Conservation (phyloP, 306 rosid genomes). For the Lotus japonicus region DNA sequence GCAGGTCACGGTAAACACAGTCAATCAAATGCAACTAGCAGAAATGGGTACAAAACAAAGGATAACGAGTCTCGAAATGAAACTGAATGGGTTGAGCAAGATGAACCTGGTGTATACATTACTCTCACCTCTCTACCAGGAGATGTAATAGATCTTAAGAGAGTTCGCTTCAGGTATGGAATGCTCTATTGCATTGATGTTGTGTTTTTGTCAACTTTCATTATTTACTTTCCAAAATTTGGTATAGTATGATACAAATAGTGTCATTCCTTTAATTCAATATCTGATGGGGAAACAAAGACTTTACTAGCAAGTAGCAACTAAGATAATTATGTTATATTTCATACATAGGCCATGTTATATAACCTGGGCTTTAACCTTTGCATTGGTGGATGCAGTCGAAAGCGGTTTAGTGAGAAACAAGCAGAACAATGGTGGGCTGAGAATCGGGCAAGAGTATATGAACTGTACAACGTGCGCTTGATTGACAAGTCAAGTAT, state of each 20-base stretch:
- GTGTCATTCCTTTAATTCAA: neutral
- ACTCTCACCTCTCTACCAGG: conserved; percentile 85
- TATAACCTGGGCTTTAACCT: neutral
- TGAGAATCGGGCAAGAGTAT: conserved; percentile 80
- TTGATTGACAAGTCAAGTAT: conserved; percentile 68
- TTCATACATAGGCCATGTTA: neutral
- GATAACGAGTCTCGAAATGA: conserved; percentile 67
- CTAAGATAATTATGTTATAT: neutral
- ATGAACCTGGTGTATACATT: conserved; percentile 89
- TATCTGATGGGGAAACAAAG: neutral
- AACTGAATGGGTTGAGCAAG: conserved; percentile 94
- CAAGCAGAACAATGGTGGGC: conserved; percentile 99
- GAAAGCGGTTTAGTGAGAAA: conserved; percentile 91
- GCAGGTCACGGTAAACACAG: conserved; percentile 55
- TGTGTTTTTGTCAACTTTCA: neutral
- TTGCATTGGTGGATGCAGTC: conserved; percentile 49
- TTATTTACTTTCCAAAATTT: neutral
- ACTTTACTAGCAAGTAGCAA: neutral
- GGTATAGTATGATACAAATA: neutral
- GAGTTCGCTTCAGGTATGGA: conserved; percentile 92
- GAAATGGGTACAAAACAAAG: conserved; percentile 73
- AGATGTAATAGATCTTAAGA: conserved; percentile 82
- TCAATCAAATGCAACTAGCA: conserved; percentile 49
- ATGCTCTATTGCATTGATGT: neutral
- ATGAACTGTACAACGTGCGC: conserved; percentile 77